Evolutionary conservation across 208 protist species (phyloP).

Genomic region (Trypanosoma rangeli): DNA sequence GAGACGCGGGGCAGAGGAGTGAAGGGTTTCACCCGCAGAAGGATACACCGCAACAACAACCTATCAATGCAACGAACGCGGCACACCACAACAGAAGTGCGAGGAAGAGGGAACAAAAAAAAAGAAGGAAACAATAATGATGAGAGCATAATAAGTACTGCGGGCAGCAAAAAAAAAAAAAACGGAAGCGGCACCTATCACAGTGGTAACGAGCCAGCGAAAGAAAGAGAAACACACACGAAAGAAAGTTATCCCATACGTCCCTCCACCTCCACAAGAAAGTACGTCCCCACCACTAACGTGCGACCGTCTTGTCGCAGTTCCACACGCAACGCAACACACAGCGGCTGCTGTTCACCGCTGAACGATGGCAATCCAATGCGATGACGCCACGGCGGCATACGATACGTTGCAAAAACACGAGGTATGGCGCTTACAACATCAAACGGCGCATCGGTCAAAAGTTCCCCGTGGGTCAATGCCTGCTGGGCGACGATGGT

Average conservation of each 20-base stretch:
- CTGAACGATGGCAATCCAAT: conserved; percentile 60
- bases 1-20: background rate
- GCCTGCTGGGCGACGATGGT: conserved; percentile 53
- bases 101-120: background rate
- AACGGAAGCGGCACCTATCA: background rate
- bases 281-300: conserved; percentile 53
- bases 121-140: background rate
- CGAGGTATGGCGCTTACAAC: conserved; percentile 59
- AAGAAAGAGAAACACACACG: background rate
- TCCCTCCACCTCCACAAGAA: conserved; percentile 17
- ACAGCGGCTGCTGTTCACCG: conserved; percentile 25
- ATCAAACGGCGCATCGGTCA: conserved; percentile 45
- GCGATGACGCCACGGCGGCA: conserved; percentile 68
- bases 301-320: conserved; percentile 56
- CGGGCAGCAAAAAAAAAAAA: background rate
- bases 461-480: conserved; percentile 43
- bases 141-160: background rate
- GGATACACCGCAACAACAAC: background rate
- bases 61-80: background rate
- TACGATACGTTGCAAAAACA: conserved; percentile 46
- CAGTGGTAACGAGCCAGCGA: background rate
- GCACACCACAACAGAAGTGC: no score
- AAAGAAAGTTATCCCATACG: background rate
- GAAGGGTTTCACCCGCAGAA: background rate
- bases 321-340: conserved; percentile 64